phyloP scores from a whole-genome alignment of 1,139 yeast species.

The Taiozyma onychis region DNA sequence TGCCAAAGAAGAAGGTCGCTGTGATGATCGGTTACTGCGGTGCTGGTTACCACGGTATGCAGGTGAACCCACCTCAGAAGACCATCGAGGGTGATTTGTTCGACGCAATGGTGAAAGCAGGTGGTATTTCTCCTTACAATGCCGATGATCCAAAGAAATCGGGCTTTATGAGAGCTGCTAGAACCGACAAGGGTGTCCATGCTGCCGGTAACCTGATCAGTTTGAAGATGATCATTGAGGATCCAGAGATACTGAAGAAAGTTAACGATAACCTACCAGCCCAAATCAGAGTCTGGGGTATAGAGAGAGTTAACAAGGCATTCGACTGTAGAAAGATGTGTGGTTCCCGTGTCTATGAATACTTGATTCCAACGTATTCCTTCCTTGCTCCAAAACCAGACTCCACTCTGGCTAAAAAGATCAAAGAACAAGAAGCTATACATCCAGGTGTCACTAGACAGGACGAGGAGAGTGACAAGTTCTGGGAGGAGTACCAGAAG shows the following conservation, averaged over 20 bases:
- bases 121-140: slow-evolving; percentile 86
- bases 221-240: slow-evolving; percentile 83
- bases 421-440: slow-evolving; percentile 46
- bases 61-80: slow-evolving; percentile 80
- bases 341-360: slow-evolving; percentile 90
- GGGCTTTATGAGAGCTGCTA: slow-evolving; percentile 92
- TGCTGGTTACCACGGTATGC: slow-evolving; percentile 98
- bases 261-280: slow-evolving; percentile 76
- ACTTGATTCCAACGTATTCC: slow-evolving; percentile 84
- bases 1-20: slow-evolving; percentile 65
- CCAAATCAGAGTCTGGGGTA: slow-evolving; percentile 90
- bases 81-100: slow-evolving; percentile 93
- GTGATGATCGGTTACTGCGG: slow-evolving; percentile 96
- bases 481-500: slow-evolving; percentile 58
- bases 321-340: slow-evolving; percentile 96
- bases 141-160: slow-evolving; percentile 86
- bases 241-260: slow-evolving; percentile 64
- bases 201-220: slow-evolving; percentile 97
- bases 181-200: slow-evolving; percentile 98
- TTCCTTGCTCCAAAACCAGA: slow-evolving; percentile 86
- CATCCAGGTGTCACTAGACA: slow-evolving; percentile 55
- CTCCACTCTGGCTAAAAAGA: slow-evolving; percentile 54
- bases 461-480: slow-evolving; percentile 62
- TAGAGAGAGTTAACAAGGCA: slow-evolving; percentile 80
- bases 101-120: slow-evolving; percentile 79